Conservation (phyloP, 1,139 yeast species). For the Candida pseudocylindracea region DNA sequence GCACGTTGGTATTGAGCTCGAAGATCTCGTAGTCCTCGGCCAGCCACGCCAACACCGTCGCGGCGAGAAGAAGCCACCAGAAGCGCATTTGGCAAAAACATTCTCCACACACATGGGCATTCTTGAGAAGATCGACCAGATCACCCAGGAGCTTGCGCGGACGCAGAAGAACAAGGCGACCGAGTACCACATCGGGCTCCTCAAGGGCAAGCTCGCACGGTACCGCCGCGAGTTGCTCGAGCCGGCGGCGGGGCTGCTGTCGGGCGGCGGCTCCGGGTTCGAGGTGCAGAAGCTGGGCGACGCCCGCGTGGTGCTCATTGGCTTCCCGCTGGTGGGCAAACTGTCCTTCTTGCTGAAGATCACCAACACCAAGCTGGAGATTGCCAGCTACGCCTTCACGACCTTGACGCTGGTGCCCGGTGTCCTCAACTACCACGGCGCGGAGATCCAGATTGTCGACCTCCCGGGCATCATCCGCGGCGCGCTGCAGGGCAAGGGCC, state of each 20-base stretch:
- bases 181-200: slow-evolving; percentile 82
- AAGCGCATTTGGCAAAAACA: background rate
- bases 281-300: slow-evolving; percentile 94
- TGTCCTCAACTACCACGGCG: slow-evolving; percentile 82
- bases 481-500: slow-evolving; percentile 92
- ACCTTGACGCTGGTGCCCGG: slow-evolving; percentile 95
- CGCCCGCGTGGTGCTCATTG: slow-evolving; percentile 87
- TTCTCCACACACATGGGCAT: slow-evolving; percentile 3
- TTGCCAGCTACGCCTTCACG: slow-evolving; percentile 89
- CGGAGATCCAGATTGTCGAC: slow-evolving; percentile 91
- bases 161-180: slow-evolving; percentile 98
- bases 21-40: slow-evolving; percentile 67
- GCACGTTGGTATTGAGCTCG: slow-evolving; percentile 43
- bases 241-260: slow-evolving; percentile 60
- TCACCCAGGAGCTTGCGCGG: slow-evolving; percentile 83
- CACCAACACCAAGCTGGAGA: slow-evolving; percentile 84
- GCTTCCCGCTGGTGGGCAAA: slow-evolving; percentile 96
- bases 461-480: slow-evolving; percentile 95
- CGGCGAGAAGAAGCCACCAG: background rate
- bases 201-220: slow-evolving; percentile 90
- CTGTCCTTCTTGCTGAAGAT: slow-evolving; percentile 73
- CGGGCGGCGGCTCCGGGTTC: slow-evolving; percentile 78
- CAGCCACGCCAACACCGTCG: slow-evolving; percentile 13
- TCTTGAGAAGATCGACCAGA: slow-evolving; percentile 61
- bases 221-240: slow-evolving; percentile 80